A percentile compares a stretch with the other conserved stretches of the same genome.
phyloP scores from a whole-genome alignment of 441 rosid species.

The Gossypium schwendimanii region DNA sequence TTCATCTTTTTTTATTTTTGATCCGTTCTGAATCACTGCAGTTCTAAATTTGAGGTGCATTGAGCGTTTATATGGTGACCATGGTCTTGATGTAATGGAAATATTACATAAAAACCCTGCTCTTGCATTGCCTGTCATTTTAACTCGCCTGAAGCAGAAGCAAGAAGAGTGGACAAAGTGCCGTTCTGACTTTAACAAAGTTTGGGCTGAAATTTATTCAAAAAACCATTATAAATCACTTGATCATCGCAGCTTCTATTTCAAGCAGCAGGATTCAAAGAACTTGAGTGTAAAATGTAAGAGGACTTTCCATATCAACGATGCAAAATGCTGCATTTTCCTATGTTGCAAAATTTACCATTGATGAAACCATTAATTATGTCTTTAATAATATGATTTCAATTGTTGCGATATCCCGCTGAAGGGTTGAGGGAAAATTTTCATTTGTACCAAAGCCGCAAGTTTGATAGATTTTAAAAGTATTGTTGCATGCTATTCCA shows the following conservation, averaged over 20 bases:
- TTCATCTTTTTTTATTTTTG: slow-evolving; percentile 8
- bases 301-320: slow-evolving; percentile 16
- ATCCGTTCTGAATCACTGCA: slow-evolving; percentile 27
- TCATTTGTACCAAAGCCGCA: background rate
- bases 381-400: background rate
- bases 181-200: slow-evolving; percentile 88
- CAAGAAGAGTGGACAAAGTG: slow-evolving; percentile 98
- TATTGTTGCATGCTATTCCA: too few relatives aligned
- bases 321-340: background rate
- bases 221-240: slow-evolving; percentile 96
- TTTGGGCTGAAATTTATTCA: slow-evolving; percentile 96
- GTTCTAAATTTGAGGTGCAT: slow-evolving; percentile 91
- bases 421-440: background rate
- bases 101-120: slow-evolving; percentile 79
- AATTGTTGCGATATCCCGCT: background rate
- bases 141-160: slow-evolving; percentile 94
- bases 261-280: slow-evolving; percentile 99
- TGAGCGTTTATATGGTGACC: slow-evolving; percentile 96
- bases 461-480: too few relatives aligned
- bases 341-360: background rate
- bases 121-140: slow-evolving; percentile 78
- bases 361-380: background rate
- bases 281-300: slow-evolving; percentile 88
- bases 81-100: slow-evolving; percentile 97
- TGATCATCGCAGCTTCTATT: slow-evolving; percentile 99